phyloP scores from a whole-genome alignment of 2,329 filamentous ascomycete genomes.

The Kalaharituber pfeilii region DNA sequence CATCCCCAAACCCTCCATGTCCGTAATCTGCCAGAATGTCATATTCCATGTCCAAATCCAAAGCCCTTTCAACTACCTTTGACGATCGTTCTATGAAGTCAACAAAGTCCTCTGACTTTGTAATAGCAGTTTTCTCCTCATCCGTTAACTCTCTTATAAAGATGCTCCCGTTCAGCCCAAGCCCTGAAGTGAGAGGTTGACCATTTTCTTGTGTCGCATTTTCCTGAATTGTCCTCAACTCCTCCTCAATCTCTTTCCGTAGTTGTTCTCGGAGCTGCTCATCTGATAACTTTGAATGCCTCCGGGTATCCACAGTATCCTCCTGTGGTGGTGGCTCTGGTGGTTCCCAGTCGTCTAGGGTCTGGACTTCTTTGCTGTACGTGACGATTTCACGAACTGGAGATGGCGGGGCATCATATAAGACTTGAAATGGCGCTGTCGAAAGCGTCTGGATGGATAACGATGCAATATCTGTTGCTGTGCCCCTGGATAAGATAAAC shows the following conservation, averaged over 20 bases:
- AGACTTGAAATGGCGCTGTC: constrained; percentile 53
- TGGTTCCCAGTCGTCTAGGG: constrained; percentile 61
- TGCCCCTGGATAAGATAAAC: neutral
- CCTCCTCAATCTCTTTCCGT: constrained; percentile 79
- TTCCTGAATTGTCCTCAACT: constrained; percentile 44
- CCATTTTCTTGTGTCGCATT: constrained; percentile 7
- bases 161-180: constrained; percentile 42
- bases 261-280: constrained; percentile 78
- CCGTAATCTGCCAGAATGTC: constrained; percentile 93
- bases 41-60: constrained; percentile 68
- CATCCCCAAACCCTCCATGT: constrained; percentile 61
- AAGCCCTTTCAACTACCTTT: constrained; percentile 87
- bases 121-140: constrained; percentile 81
- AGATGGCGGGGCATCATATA: constrained; percentile 64
- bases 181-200: constrained; percentile 4
- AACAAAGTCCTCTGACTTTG: constrained; percentile 78
- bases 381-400: constrained; percentile 72
- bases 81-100: constrained; percentile 91
- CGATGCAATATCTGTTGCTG: constrained; percentile 32
- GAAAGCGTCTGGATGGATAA: constrained; percentile 45
- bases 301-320: neutral
- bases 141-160: constrained; percentile 61
- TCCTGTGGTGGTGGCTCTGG: constrained; percentile 39
- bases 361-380: constrained; percentile 95
- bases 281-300: constrained; percentile 33